Percentiles rank a stretch among this genome's conserved stretches.
phyloP scores from a whole-genome alignment of 305 asterid genomes.

The Caryopteris hybrid region DNA sequence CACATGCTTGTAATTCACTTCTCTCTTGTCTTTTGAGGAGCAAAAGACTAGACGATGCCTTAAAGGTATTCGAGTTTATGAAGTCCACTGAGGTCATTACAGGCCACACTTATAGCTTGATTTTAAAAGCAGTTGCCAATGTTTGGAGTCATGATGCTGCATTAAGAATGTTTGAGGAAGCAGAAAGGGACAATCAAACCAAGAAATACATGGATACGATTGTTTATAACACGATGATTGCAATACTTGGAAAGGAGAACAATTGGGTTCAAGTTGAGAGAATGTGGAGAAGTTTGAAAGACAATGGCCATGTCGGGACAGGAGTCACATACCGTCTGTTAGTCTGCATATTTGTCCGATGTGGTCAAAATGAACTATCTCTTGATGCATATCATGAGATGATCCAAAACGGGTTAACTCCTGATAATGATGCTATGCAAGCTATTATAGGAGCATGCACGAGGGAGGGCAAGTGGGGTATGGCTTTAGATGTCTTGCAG shows the following conservation, averaged over 20 bases:
- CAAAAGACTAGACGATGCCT: slow-evolving; percentile 55
- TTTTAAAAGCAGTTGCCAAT: slow-evolving; percentile 75
- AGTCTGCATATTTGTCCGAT: slow-evolving; percentile 72
- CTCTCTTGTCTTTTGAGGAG: slow-evolving; percentile 68
- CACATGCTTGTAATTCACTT: slow-evolving; percentile 86
- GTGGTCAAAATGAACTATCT: slow-evolving; percentile 74
- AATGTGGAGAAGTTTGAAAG: slow-evolving; percentile 61
- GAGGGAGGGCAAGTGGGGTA: slow-evolving; percentile 83
- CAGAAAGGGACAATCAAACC: slow-evolving; percentile 28
- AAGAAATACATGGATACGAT: slow-evolving; percentile 50
- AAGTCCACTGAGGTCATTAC: slow-evolving; percentile 38
- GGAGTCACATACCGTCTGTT: slow-evolving; percentile 68
- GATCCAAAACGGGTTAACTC: slow-evolving; percentile 53
- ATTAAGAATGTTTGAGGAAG: slow-evolving; percentile 61
- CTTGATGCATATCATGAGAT: slow-evolving; percentile 86
- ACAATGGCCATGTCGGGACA: slow-evolving; percentile 48
- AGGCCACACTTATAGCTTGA: slow-evolving; percentile 72
- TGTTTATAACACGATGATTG: slow-evolving; percentile 81
- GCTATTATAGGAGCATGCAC: slow-evolving; percentile 77
- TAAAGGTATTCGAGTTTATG: slow-evolving; percentile 59
- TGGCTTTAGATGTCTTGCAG: slow-evolving; percentile 50
- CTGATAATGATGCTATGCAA: slow-evolving; percentile 64
- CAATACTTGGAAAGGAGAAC: slow-evolving; percentile 51
- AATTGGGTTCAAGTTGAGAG: slow-evolving; percentile 56
- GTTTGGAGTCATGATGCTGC: slow-evolving; percentile 47